Percentiles rank a stretch among this genome's conserved stretches.
Conservation (phyloP, 192 early-diverging fungal species). For the Gonapodya prolifera region DNA sequence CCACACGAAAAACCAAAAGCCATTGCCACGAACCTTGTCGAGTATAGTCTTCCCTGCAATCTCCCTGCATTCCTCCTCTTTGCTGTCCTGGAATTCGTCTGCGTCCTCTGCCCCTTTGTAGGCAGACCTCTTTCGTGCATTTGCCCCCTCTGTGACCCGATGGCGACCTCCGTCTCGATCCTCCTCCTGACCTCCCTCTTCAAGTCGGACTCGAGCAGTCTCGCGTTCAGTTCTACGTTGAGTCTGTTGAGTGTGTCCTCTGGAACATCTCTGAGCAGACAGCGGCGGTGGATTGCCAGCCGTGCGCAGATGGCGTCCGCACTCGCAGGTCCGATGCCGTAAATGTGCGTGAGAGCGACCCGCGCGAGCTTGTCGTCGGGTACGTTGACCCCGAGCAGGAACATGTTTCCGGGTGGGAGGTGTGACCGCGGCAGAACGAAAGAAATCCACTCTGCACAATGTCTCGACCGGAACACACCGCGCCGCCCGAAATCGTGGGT, state of each 20-base stretch:
- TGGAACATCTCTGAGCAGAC: too few relatives aligned
- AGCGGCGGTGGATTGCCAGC: background rate
- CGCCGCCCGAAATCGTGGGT: constrained; percentile 89
- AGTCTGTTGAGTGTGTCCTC: too few relatives aligned
- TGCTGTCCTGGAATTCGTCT: background rate
- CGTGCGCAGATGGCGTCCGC: background rate
- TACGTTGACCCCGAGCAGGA: background rate
- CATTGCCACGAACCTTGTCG: too few relatives aligned
- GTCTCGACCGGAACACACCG: constrained; percentile 91
- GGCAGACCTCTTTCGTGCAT: background rate
- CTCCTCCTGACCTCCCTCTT: background rate
- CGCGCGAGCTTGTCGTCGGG: background rate
- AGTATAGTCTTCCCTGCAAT: background rate
- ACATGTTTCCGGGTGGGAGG: background rate
- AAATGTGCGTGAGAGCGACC: background rate
- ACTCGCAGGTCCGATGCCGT: background rate
- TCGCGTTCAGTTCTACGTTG: too few relatives aligned
- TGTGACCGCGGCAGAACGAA: background rate
- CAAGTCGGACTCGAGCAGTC: background rate
- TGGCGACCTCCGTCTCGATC: background rate
- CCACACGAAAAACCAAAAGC: too few relatives aligned
- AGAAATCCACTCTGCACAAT: too few relatives aligned
- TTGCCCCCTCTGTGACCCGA: background rate
- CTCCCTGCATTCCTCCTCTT: background rate
- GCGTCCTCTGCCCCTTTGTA: background rate